Percentiles rank a stretch among this genome's conserved stretches.
Conservation (phyloP, 2,329 filamentous ascomycete species). For the Nothopassalora personata region DNA sequence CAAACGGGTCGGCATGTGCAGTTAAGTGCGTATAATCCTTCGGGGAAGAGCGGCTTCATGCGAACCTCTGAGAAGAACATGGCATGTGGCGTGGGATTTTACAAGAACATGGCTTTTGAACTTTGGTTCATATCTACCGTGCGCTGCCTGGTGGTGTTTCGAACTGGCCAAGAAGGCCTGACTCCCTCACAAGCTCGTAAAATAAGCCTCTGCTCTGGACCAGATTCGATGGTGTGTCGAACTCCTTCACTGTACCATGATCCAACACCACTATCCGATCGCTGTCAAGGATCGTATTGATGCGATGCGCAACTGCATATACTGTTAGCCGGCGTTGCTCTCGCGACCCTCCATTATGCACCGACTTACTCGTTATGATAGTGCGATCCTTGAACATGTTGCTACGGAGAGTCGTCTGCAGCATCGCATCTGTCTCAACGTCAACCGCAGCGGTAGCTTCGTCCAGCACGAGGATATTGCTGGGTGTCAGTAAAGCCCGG, state of each 20-base stretch:
- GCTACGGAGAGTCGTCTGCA: conserved; percentile 59
- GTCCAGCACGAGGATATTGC: conserved; percentile 93
- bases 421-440: conserved; percentile 61
- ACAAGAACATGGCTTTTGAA: not conserved
- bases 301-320: conserved; percentile 69
- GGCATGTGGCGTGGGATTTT: not conserved
- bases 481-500: conserved; percentile 86
- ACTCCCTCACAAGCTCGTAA: conserved; percentile 85
- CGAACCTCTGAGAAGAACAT: not conserved
- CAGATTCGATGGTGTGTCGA: conserved; percentile 77
- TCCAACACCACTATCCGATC: conserved; percentile 93
- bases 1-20: not conserved
- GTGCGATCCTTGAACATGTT: conserved; percentile 80
- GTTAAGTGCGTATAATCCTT: conserved; percentile 1
- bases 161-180: conserved; percentile 59
- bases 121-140: conserved; percentile 7
- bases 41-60: conserved; percentile 1
- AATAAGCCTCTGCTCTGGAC: conserved; percentile 74
- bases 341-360: not conserved
- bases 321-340: not conserved
- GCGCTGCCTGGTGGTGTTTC: conserved; percentile 17
- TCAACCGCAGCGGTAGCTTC: conserved; percentile 83
- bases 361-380: conserved; percentile 70
- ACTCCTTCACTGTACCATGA: conserved; percentile 83
- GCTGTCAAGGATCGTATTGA: conserved; percentile 88